Conservation (phyloP, 805 yeast genomes). For the Sugiyamaella boreocaroliniensis region DNA sequence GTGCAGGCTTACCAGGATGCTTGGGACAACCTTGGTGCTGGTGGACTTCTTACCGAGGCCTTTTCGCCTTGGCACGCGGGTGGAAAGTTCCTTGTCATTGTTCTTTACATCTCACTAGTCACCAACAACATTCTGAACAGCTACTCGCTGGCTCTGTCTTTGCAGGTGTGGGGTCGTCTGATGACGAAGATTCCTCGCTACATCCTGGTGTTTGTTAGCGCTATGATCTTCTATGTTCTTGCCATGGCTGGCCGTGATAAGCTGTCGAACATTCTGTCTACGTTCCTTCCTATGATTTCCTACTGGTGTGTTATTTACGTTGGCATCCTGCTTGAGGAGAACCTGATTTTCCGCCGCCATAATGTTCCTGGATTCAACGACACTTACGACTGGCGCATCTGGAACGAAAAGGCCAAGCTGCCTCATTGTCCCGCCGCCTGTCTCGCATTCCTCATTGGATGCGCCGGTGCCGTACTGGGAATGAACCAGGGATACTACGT, state of each 20-base stretch:
- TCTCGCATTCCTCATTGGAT: slow-evolving; percentile 58
- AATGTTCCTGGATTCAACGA: slow-evolving; percentile 35
- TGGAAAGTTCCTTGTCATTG: slow-evolving; percentile 67
- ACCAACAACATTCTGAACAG: slow-evolving; percentile 78
- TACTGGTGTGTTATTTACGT: slow-evolving; percentile 85
- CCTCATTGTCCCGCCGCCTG: slow-evolving; percentile 71
- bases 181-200: slow-evolving; percentile 69
- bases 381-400: slow-evolving; percentile 63
- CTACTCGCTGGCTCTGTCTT: slow-evolving; percentile 74
- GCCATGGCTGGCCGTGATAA: slow-evolving; percentile 71
- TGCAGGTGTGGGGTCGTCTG: slow-evolving; percentile 47
- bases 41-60: slow-evolving; percentile 63
- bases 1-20: slow-evolving; percentile 51
- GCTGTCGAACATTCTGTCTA: slow-evolving; percentile 65
- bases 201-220: slow-evolving; percentile 60
- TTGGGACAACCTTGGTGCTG: slow-evolving; percentile 58
- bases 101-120: slow-evolving; percentile 66
- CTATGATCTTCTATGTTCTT: slow-evolving; percentile 58
- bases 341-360: slow-evolving; percentile 56
- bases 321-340: slow-evolving; percentile 65
- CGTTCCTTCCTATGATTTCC: slow-evolving; percentile 85
- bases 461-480: slow-evolving; percentile 76
- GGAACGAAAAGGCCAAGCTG: slow-evolving; percentile 57
- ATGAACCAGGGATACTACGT: slow-evolving; percentile 83
- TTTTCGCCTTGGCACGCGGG: slow-evolving; percentile 67